Evolutionary conservation across 768 basidiomycete genomes (phyloP).

Genomic region (Dendrothele bispora): DNA sequence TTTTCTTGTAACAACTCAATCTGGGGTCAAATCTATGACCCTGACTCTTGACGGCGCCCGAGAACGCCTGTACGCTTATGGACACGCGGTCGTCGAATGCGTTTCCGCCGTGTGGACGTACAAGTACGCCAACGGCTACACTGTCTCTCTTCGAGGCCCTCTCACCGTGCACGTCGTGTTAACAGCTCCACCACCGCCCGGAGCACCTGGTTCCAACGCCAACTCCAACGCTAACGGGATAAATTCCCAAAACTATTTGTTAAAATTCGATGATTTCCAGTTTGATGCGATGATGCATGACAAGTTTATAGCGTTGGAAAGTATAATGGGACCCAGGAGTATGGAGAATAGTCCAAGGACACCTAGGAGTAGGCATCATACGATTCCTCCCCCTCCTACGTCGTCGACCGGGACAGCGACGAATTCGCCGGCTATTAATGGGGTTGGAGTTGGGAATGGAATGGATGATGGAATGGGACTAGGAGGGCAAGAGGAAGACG

Average conservation of each 20-base stretch:
- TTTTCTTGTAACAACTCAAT: slow-evolving; percentile 81
- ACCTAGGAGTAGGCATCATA: too few relatives aligned
- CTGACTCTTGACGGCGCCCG: slow-evolving; percentile 77
- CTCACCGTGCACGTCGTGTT: slow-evolving; percentile 63
- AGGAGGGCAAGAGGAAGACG: slow-evolving; percentile 46
- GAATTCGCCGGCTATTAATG: slow-evolving; percentile 22
- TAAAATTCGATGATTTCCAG: slow-evolving; percentile 72
- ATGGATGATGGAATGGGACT: slow-evolving; percentile 1
- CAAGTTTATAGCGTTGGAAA: slow-evolving; percentile 70
- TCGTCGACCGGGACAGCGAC: slow-evolving; percentile 16
- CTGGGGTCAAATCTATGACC: slow-evolving; percentile 82
- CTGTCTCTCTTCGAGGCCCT: slow-evolving; percentile 73
- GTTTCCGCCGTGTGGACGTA: slow-evolving; percentile 78
- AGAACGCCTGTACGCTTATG: slow-evolving; percentile 51
- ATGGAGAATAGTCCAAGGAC: slow-evolving; percentile 42
- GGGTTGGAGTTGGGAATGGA: slow-evolving; percentile 7
- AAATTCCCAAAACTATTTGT: slow-evolving; percentile 21
- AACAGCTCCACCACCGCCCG: slow-evolving; percentile 28
- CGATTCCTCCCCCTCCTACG: slow-evolving; percentile 29
- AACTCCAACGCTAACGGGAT: neutral
- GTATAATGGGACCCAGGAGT: slow-evolving; percentile 51
- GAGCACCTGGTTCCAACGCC: slow-evolving; percentile 11
- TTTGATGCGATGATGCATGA: slow-evolving; percentile 76
- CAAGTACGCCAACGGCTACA: slow-evolving; percentile 77
- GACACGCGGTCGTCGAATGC: slow-evolving; percentile 67